These are phyloP conservation scores for Obelidium mucronatum DNA, from an alignment of 192 early-diverging fungal species.

Conservation along the genomic window DNA sequence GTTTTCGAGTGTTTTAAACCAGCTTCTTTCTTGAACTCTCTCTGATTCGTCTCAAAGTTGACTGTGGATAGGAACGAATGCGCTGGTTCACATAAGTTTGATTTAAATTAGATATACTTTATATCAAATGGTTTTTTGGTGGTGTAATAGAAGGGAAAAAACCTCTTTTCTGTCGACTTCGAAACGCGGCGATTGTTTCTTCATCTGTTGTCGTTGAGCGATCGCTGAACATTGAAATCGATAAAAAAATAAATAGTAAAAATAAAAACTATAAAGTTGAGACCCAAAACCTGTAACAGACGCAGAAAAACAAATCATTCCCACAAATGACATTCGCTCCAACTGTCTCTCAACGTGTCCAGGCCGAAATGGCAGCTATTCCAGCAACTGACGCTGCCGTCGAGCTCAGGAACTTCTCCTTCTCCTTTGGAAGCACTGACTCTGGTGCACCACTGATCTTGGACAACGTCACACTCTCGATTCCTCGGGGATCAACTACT, in stretches of 20 bases:
- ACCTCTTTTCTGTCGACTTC: conserved; percentile 3
- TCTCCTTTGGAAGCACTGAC: conserved; percentile 62
- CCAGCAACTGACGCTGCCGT: conserved; percentile 44
- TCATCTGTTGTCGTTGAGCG: too few relatives aligned
- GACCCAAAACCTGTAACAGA: not conserved
- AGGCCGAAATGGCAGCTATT: conserved; percentile 27
- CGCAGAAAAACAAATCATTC: conserved; percentile 13
- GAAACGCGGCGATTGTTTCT: not conserved
- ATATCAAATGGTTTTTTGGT: too few relatives aligned
- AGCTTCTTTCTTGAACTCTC: too few relatives aligned
- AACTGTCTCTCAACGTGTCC: conserved; percentile 23
- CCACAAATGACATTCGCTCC: not conserved
- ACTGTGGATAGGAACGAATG: too few relatives aligned
- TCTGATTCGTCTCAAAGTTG: too few relatives aligned
- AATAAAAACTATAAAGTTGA: not conserved
- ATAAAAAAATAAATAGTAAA: conserved; percentile 1
- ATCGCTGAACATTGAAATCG: conserved; percentile 7
- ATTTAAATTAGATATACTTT: too few relatives aligned
- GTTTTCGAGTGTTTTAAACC: too few relatives aligned
- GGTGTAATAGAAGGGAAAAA: too few relatives aligned
- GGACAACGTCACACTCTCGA: conserved; percentile 55
- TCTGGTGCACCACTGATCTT: conserved; percentile 67
- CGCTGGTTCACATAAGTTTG: too few relatives aligned
- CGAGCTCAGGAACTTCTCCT: conserved; percentile 56
- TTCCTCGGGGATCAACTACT: conserved; percentile 65